These are phyloP conservation scores for Komagataella populi DNA, from an alignment of 805 yeast species.

Conservation along the genomic window DNA sequence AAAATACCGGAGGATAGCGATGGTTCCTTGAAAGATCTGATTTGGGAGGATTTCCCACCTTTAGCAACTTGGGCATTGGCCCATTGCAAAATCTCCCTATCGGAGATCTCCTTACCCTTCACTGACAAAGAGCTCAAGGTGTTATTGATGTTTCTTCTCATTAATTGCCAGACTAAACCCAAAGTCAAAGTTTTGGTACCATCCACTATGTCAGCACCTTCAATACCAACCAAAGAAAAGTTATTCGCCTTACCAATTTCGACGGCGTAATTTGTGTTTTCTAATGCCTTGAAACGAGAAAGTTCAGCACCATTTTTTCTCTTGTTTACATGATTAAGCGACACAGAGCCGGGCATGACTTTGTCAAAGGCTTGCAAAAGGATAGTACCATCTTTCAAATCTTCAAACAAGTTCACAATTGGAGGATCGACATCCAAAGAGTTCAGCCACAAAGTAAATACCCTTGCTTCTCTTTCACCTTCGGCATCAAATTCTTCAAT, in stretches of 20 bases:
- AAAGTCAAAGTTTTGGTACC: slow-evolving; percentile 81
- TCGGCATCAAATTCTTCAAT: slow-evolving; percentile 98
- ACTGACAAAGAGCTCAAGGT: slow-evolving; percentile 65
- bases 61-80: slow-evolving; percentile 76
- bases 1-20: slow-evolving; percentile 67
- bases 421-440: slow-evolving; percentile 94
- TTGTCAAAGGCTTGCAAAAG: slow-evolving; percentile 89
- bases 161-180: slow-evolving; percentile 95
- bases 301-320: slow-evolving; percentile 71
- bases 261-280: slow-evolving; percentile 97
- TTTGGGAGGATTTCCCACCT: slow-evolving; percentile 64
- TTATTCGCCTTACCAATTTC: slow-evolving; percentile 86
- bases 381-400: slow-evolving; percentile 83
- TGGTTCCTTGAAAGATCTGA: slow-evolving; percentile 80
- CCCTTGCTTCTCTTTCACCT: slow-evolving; percentile 98
- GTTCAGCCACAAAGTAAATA: slow-evolving; percentile 94
- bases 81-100: slow-evolving; percentile 84
- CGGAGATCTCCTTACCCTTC: slow-evolving; percentile 66
- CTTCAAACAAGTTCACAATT: slow-evolving; percentile 83
- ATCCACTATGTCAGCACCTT: slow-evolving; percentile 94
- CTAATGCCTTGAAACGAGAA: slow-evolving; percentile 87
- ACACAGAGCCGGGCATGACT: slow-evolving; percentile 87
- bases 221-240: slow-evolving; percentile 93
- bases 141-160: slow-evolving; percentile 88
- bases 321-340: slow-evolving; percentile 68